Percentiles rank a stretch among this genome's conserved stretches.
Evolutionary conservation across 2,329 filamentous ascomycete species (phyloP).

Genomic region (Aureobasidium sp.): DNA sequence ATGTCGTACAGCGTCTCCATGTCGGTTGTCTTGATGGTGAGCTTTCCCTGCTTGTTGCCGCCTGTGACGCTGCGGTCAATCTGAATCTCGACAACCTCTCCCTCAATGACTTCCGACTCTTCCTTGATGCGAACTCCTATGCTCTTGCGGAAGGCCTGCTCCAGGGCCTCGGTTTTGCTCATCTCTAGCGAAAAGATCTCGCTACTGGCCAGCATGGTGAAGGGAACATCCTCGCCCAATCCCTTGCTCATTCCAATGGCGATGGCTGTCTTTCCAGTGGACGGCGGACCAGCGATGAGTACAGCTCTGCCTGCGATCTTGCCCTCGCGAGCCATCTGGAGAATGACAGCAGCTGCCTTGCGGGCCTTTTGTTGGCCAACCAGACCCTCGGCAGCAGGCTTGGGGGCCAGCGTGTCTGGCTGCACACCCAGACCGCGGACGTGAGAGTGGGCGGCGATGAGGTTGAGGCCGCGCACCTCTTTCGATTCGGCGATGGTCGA

Average conservation of each 20-base stretch:
- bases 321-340: constrained; percentile 98
- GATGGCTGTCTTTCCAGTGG: constrained; percentile 96
- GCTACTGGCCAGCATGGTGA: constrained; percentile 89
- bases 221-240: constrained; percentile 85
- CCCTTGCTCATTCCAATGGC: constrained; percentile 99
- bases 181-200: constrained; percentile 99
- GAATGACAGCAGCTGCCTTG: constrained; percentile 89
- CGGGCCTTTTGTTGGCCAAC: constrained; percentile 95
- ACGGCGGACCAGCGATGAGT: constrained; percentile 88
- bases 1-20: constrained; percentile 99
- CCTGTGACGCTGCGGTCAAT: constrained; percentile 96
- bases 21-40: constrained; percentile 98
- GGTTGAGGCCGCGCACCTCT: constrained; percentile 90
- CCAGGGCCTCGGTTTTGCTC: constrained; percentile 97
- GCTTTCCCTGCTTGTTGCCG: constrained; percentile 94
- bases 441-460: constrained; percentile 97
- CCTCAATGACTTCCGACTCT: constrained; percentile 98
- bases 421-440: constrained; percentile 94
- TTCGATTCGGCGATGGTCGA: constrained; percentile 88
- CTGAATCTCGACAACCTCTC: constrained; percentile 97
- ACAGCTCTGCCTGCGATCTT: constrained; percentile 96
- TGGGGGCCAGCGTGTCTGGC: constrained; percentile 79
- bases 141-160: constrained; percentile 97
- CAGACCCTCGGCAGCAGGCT: constrained; percentile 77
- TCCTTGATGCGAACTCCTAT: constrained; percentile 98